Evolutionary conservation across 2,329 filamentous ascomycete genomes (phyloP).

Genomic region (Ophiostoma ips): DNA sequence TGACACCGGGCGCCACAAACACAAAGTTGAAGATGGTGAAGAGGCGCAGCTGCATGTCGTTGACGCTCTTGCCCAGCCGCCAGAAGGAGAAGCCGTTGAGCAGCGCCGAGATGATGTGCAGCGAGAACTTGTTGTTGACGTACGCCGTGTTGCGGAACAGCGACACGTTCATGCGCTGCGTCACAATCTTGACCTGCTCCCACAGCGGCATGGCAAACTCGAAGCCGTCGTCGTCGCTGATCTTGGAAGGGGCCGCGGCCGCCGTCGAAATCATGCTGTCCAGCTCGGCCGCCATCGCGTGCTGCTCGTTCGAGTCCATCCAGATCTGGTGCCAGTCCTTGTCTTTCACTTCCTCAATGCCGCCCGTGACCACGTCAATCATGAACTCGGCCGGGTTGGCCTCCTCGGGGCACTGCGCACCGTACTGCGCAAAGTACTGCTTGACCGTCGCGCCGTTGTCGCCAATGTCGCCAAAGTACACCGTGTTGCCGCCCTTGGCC

Average conservation of each 20-base stretch:
- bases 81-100: constrained; percentile 47
- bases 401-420: constrained; percentile 44
- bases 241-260: not conserved
- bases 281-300: constrained; percentile 40
- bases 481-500: constrained; percentile 9
- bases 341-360: constrained; percentile 14
- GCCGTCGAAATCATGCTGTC: constrained; percentile 35
- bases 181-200: constrained; percentile 47
- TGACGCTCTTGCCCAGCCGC: constrained; percentile 39
- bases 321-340: constrained; percentile 26
- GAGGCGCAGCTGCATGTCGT: constrained; percentile 58
- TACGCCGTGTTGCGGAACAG: constrained; percentile 29
- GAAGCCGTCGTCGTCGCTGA: not conserved
- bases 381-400: constrained; percentile 68
- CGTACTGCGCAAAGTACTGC: constrained; percentile 52
- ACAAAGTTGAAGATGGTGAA: constrained; percentile 58
- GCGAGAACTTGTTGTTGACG: constrained; percentile 50
- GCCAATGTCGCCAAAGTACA: constrained; percentile 34
- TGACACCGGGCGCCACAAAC: constrained; percentile 53
- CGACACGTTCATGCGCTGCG: constrained; percentile 9
- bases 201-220: constrained; percentile 60
- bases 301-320: constrained; percentile 21
- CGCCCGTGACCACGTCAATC: constrained; percentile 37
- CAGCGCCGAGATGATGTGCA: constrained; percentile 47
- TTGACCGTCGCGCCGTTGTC: constrained; percentile 49